Conservation (phyloP, 805 yeast species). For the Wickerhamomyces pijperi region DNA sequence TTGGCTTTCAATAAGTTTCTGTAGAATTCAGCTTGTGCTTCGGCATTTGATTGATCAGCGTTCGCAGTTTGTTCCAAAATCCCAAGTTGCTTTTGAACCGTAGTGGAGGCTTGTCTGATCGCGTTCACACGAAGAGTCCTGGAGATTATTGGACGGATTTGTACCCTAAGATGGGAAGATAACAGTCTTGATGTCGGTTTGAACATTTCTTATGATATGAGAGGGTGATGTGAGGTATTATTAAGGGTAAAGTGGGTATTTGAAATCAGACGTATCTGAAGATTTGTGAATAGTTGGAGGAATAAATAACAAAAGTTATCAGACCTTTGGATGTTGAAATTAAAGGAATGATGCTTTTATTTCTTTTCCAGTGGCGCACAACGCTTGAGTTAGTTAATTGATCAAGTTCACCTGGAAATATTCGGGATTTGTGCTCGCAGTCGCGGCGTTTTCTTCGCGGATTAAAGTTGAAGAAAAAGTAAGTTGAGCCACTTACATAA, state of each 20-base stretch:
- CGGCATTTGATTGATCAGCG: slow-evolving; percentile 53
- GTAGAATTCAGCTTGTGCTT: slow-evolving; percentile 76
- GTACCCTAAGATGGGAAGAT: slow-evolving; percentile 1
- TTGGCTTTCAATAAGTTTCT: slow-evolving; percentile 59
- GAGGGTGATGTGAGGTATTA: too few species aligned
- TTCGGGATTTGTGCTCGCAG: too few species aligned
- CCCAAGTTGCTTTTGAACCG: slow-evolving; percentile 29
- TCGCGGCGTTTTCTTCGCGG: too few species aligned
- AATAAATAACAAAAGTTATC: background rate
- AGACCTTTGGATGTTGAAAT: background rate
- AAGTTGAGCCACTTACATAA: too few species aligned
- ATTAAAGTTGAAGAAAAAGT: too few species aligned
- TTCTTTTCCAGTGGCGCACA: background rate
- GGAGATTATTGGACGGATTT: slow-evolving; percentile 1
- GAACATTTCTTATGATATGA: slow-evolving; percentile 1
- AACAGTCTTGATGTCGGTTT: slow-evolving; percentile 4
- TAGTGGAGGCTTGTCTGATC: slow-evolving; percentile 15
- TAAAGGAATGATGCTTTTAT: too few species aligned
- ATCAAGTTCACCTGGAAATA: too few species aligned
- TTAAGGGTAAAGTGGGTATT: too few species aligned
- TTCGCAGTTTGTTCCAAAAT: slow-evolving; percentile 82
- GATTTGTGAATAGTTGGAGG: background rate
- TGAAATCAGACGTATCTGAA: too few species aligned
- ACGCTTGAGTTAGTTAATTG: too few species aligned
- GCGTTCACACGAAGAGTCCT: slow-evolving; percentile 4